Conservation (phyloP, 2,329 filamentous ascomycete genomes). For the Macrophomina pseudophaseolina region DNA sequence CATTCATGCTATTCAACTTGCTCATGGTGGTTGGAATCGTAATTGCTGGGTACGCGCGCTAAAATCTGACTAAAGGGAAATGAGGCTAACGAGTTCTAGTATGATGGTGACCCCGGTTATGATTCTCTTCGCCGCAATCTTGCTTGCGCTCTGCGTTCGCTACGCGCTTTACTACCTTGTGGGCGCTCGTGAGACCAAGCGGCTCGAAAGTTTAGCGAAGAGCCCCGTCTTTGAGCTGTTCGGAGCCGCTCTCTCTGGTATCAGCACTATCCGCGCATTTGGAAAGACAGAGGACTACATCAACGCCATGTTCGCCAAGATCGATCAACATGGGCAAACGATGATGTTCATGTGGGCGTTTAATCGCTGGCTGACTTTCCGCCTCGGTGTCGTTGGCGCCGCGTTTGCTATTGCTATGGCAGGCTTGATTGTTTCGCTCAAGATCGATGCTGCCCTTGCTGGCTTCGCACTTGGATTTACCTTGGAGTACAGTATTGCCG, state of each 20-base stretch:
- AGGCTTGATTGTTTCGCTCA: constrained; percentile 65
- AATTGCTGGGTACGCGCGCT: constrained; percentile 57
- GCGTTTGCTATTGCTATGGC: constrained; percentile 71
- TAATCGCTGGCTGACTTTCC: constrained; percentile 77
- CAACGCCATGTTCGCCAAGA: constrained; percentile 64
- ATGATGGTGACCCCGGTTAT: constrained; percentile 25
- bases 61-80: no score
- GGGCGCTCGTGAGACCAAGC: constrained; percentile 76
- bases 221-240: constrained; percentile 83
- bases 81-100: constrained; percentile 7
- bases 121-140: constrained; percentile 37
- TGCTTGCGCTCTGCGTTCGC: constrained; percentile 64
- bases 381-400: constrained; percentile 72
- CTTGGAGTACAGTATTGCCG: constrained; percentile 67
- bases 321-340: constrained; percentile 71
- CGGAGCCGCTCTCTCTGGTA: constrained; percentile 71
- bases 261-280: constrained; percentile 77
- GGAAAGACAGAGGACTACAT: constrained; percentile 70
- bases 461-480: constrained; percentile 79
- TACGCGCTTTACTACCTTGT: constrained; percentile 68
- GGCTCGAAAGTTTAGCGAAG: constrained; percentile 77
- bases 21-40: constrained; percentile 69
- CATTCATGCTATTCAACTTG: constrained; percentile 59
- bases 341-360: constrained; percentile 73
- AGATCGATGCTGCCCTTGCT: constrained; percentile 71